phyloP scores from a whole-genome alignment of 2,329 filamentous ascomycete species.

The Trichothecium sympodiale region DNA sequence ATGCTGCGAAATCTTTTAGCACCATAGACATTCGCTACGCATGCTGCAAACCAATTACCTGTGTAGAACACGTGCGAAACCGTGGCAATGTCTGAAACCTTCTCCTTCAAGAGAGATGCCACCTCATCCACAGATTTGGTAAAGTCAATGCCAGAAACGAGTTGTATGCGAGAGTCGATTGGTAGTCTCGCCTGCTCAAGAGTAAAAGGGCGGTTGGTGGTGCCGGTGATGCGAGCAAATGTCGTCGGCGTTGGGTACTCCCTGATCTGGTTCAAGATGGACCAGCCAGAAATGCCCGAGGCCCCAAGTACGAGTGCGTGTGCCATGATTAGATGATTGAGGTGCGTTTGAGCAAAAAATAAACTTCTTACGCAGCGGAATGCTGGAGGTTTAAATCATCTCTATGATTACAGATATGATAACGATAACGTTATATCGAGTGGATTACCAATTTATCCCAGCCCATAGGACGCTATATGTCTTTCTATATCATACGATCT shows the following conservation, averaged over 20 bases:
- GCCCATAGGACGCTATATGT: too few species aligned
- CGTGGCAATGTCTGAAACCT: constrained; percentile 5
- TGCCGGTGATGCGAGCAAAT: constrained; percentile 9
- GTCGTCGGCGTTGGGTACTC: constrained; percentile 6
- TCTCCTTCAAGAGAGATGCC: background rate
- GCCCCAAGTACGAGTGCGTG: constrained; percentile 10
- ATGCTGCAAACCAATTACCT: too few species aligned
- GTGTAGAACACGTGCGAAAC: constrained; percentile 10
- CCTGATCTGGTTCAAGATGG: constrained; percentile 8
- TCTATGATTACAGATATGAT: too few species aligned
- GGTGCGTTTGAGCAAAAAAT: too few species aligned
- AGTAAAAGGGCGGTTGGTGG: constrained; percentile 7
- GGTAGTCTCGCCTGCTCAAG: constrained; percentile 5
- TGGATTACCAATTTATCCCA: too few species aligned
- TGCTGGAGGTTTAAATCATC: too few species aligned
- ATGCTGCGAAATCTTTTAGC: constrained; percentile 3
- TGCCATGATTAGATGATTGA: constrained; percentile 5
- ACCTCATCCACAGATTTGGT: constrained; percentile 6
- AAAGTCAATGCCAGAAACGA: constrained; percentile 8
- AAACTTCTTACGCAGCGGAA: too few species aligned
- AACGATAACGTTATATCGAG: too few species aligned
- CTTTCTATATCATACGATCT: too few species aligned
- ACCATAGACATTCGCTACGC: too few species aligned
- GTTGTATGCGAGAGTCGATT: constrained; percentile 3
- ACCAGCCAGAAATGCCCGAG: constrained; percentile 11